Evolutionary conservation across 2,329 filamentous ascomycete genomes (phyloP), one percentile per base, ranked within the genome.

Genomic region (Leptoxyphium fumago): DNA sequence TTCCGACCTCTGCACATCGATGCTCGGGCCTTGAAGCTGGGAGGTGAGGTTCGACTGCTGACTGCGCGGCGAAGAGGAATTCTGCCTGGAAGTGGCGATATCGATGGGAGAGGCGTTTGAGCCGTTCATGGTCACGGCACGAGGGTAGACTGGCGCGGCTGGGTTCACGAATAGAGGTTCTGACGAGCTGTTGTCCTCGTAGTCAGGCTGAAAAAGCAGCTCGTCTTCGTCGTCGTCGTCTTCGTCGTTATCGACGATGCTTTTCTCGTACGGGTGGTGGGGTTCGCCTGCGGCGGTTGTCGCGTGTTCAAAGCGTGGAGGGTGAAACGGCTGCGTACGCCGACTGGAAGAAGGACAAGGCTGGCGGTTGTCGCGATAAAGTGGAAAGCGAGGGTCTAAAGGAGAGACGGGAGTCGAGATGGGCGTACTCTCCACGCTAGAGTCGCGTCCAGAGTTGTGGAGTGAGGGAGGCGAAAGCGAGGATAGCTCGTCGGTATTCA

Each of bases 1-100:
- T 45, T 47, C 30, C 43, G 48, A 40, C 38, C 48, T 58, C 43
- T 56, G 55, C 50, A 70, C 62, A 55, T 65, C 66, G 47, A 70
- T 65, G 45, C 64, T 54, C 43, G 65, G 65, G 10, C 65, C 61
- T 54, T 76, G 73, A 45, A 80, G 63, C 40, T 76, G 75, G 40
- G 73, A 76, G 5, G 75, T 79, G 51, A 80, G 64, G 54, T 77
- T 78, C 30, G 77, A 80, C 10, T 74, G 73, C 60, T 78, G 75
- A 56, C 72, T 74, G 48, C 73, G 73, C 29, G 74, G 77, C 50
- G 74, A 69, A 43, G 73, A 75, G 50, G 70, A 66, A 70, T 69
- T 54, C 69, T 71, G 57, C 56, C 65, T 50, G 47, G 67, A 62
- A 46, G 70, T 67, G 55, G 72, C 64, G 55, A 80, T 78, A 58